A percentile compares a stretch with the other conserved stretches of the same genome.
Conservation (phyloP, 139 green algal genomes). For the Picochlorum sp. region DNA sequence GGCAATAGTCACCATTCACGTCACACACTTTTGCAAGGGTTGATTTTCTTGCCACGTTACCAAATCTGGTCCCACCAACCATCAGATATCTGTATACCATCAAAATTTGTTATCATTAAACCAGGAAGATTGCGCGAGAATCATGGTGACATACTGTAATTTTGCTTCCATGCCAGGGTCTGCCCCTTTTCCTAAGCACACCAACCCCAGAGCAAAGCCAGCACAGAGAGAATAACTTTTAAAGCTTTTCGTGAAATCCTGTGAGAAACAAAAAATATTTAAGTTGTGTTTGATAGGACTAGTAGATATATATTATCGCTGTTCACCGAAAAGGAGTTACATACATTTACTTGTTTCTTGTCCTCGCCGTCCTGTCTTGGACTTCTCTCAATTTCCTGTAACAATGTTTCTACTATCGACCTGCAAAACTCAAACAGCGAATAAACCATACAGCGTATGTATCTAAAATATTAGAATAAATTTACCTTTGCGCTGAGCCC, state of each 20-base stretch:
- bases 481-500: conserved; percentile 62
- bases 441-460: neutral
- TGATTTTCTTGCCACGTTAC: neutral
- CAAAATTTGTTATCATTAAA: conserved; percentile 32
- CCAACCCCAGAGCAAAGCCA: conserved; percentile 82
- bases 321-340: too few species aligned
- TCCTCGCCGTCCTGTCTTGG: conserved; percentile 22
- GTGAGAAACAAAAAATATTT: too few species aligned
- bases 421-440: conserved; percentile 19
- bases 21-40: neutral
- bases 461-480: conserved; percentile 1
- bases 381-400: conserved; percentile 78
- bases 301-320: too few species aligned
- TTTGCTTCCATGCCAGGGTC: conserved; percentile 32
- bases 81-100: conserved; percentile 1
- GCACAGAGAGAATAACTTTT: conserved; percentile 87
- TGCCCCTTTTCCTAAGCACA: conserved; percentile 70
- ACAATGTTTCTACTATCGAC: conserved; percentile 77
- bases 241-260: conserved; percentile 46
- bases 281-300: too few species aligned
- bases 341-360: neutral
- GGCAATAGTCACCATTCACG: neutral
- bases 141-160: neutral
- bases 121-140: conserved; percentile 59
- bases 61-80: neutral